These are phyloP conservation scores for Paramecium caudatum DNA, from an alignment of 73 alveolate species.

Conservation along the genomic window DNA sequence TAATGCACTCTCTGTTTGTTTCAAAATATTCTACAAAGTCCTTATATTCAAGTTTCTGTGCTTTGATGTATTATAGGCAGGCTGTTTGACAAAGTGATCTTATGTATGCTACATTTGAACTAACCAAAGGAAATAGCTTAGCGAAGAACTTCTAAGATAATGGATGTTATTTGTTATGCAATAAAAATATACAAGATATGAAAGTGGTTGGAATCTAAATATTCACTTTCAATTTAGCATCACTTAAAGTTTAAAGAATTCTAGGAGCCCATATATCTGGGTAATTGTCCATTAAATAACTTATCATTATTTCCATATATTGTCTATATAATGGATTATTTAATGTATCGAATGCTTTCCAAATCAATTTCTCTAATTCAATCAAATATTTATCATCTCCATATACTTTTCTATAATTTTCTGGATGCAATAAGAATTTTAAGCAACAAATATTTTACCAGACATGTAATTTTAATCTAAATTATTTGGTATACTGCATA, in stretches of 20 bases:
- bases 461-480: conserved; percentile 51
- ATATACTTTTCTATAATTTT: conserved; percentile 22
- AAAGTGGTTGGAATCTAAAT: conserved; percentile 43
- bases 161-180: neutral
- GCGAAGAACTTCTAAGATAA: neutral
- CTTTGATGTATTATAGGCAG: conserved; percentile 29
- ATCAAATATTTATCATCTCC: conserved; percentile 16
- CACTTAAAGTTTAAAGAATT: conserved; percentile 30
- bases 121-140: conserved; percentile 12
- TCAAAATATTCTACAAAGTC: conserved; percentile 60
- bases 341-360: conserved; percentile 38
- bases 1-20: conserved; percentile 65
- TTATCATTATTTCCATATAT: conserved; percentile 58
- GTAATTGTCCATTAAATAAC: conserved; percentile 1
- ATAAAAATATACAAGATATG: conserved; percentile 36
- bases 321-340: conserved; percentile 60
- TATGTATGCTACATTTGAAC: conserved; percentile 57
- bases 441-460: conserved; percentile 51
- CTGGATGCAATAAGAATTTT: conserved; percentile 36
- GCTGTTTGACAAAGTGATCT: conserved; percentile 51
- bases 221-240: conserved; percentile 34
- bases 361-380: conserved; percentile 13
- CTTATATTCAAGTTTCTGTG: conserved; percentile 26
- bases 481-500: conserved; percentile 68
- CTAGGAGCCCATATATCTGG: conserved; percentile 69